Percentiles rank a stretch among this genome's conserved stretches.
Conservation (phyloP, 2,329 filamentous ascomycete genomes). For the Ophiocordyceps camponoti-rufipedis region DNA sequence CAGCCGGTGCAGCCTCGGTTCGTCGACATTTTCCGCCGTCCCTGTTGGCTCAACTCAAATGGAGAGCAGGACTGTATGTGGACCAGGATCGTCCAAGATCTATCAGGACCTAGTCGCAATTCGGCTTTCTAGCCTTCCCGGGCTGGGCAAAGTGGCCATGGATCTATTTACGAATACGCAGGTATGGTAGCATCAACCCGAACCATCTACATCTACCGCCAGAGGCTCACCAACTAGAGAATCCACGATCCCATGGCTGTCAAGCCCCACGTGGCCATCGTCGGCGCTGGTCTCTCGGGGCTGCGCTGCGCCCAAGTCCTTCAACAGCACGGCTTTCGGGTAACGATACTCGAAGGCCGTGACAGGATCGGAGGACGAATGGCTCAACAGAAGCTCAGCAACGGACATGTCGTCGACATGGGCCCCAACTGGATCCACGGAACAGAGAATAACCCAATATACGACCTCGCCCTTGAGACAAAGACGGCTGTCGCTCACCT, state of each 20-base stretch:
- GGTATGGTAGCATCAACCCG: too few species aligned
- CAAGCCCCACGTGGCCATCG: slow-evolving; percentile 40
- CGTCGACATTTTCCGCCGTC: not conserved
- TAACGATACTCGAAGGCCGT: slow-evolving; percentile 53
- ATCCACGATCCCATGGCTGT: slow-evolving; percentile 3
- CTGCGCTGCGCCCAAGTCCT: slow-evolving; percentile 54
- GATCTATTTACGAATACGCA: slow-evolving; percentile 5
- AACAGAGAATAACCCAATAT: slow-evolving; percentile 50
- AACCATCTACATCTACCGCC: slow-evolving; percentile 2
- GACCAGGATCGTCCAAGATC: slow-evolving; percentile 25
- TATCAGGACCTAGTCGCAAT: slow-evolving; percentile 29
- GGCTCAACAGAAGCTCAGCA: slow-evolving; percentile 28
- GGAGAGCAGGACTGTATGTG: too few species aligned
- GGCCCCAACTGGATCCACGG: slow-evolving; percentile 75
- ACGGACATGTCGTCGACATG: slow-evolving; percentile 31
- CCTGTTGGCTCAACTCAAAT: too few species aligned
- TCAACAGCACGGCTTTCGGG: slow-evolving; percentile 42
- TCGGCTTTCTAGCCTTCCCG: slow-evolving; percentile 16
- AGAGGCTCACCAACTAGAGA: slow-evolving; percentile 6
- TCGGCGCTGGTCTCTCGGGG: slow-evolving; percentile 53
- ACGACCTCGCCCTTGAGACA: slow-evolving; percentile 46
- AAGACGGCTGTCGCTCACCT: slow-evolving; percentile 27
- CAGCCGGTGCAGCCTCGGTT: too few species aligned
- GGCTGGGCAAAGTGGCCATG: slow-evolving; percentile 12
- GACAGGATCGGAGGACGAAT: slow-evolving; percentile 49